A percentile compares a stretch with the other conserved stretches of the same genome.
phyloP scores from a whole-genome alignment of 108 stramenopile species.

The Cyclotella sp. region DNA sequence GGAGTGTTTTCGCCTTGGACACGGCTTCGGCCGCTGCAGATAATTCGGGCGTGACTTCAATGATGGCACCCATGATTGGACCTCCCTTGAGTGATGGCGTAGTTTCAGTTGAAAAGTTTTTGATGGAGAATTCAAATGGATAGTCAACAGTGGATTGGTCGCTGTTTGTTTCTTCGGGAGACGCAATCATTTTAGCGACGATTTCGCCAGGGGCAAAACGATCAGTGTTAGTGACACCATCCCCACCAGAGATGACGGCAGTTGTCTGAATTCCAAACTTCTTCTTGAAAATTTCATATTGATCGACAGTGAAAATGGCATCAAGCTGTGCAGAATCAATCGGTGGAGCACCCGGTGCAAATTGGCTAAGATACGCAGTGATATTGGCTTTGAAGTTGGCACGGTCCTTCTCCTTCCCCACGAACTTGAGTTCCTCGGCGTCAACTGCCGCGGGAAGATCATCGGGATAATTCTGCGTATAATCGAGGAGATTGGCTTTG shows the following conservation, averaged over 20 bases:
- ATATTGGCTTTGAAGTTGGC: constrained; percentile 78
- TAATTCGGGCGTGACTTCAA: constrained; percentile 80
- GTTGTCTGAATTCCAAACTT: constrained; percentile 85
- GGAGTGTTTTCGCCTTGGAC: constrained; percentile 57
- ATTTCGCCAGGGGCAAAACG: constrained; percentile 76
- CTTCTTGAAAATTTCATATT: constrained; percentile 81
- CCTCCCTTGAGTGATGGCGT: constrained; percentile 60
- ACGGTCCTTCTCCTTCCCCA: constrained; percentile 85
- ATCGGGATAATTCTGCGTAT: constrained; percentile 69
- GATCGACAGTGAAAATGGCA: constrained; percentile 71
- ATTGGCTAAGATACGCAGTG: constrained; percentile 79
- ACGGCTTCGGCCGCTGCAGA: constrained; percentile 68
- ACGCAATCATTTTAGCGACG: constrained; percentile 58
- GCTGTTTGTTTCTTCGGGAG: constrained; percentile 49
- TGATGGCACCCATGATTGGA: constrained; percentile 77
- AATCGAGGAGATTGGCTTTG: constrained; percentile 73
- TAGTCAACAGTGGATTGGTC: constrained; percentile 24
- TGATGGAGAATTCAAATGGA: constrained; percentile 73
- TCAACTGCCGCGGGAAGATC: constrained; percentile 79
- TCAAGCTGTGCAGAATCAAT: constrained; percentile 68
- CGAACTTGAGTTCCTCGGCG: constrained; percentile 66
- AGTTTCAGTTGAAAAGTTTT: constrained; percentile 47
- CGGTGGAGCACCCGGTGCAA: constrained; percentile 72
- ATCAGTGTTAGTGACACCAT: constrained; percentile 55
- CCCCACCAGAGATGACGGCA: constrained; percentile 78